Evolutionary conservation across 2,329 filamentous ascomycete genomes (phyloP), one percentile per base, ranked within the genome.

Genomic region (Colletotrichum tofieldiae): DNA sequence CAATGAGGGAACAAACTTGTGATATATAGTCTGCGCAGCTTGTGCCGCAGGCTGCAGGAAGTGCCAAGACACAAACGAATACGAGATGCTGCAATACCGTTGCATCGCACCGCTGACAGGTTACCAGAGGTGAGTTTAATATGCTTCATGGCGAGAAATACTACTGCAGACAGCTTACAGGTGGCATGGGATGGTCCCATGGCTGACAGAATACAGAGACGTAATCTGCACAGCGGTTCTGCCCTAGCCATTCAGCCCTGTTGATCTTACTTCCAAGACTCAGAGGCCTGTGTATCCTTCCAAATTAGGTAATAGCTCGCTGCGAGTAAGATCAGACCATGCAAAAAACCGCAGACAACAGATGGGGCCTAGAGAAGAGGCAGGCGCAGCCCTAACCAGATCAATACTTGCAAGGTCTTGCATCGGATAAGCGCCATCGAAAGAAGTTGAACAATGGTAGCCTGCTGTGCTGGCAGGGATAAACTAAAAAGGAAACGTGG

Each of bases 11-110:
- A 5, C 14, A 41, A 23, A 4, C 23, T 37, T 51, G 47, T 65
- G 45, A 54, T 72, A 72, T 58, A 62, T 2, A 59, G 9, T 20
- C 18, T 23, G 7, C 11, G 29, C 26, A 26, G 47, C 43, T 41
- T 29, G n/a, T 47, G 58, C 59, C 20, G 26, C 47, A 41, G 6
- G 16, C 11, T 56, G 52, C 65, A 39, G n/a, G 11, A n/a, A 11
- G 41, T n/a, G 58, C 69, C 65, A 68, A 72, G 65, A 63, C 29
- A 68, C 58, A 68, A 43, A 62, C 58, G 65, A 72, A 68, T 72
- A 72, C 69, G 69, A 68, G 65, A 68, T 39, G 35, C 51, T 54
- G 69, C 51, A 32, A 32, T 23, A 16, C 49, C 45, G 65, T 68
- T 63, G 65, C 49, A 72, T 63, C 45, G 52, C 20, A 52, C 20